Evolutionary conservation across 805 yeast species (phyloP).

Genomic region (Candida multigemmis): DNA sequence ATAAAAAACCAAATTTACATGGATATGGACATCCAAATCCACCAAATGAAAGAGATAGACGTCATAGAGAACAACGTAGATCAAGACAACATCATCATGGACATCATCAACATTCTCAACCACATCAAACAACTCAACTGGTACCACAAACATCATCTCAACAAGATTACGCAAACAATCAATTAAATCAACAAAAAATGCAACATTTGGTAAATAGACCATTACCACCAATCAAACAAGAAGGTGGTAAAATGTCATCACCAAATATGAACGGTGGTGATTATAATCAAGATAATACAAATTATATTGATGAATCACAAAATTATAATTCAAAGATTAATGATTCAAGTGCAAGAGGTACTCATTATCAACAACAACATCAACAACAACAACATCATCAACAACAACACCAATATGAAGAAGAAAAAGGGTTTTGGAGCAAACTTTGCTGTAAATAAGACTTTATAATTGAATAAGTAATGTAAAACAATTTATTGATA

Average conservation of each 20-base stretch:
- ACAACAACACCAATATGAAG: slow-evolving; percentile 27
- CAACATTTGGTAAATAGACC: slow-evolving; percentile 41
- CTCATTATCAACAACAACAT: no score
- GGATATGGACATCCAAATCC: slow-evolving; percentile 97
- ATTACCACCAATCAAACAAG: slow-evolving; percentile 39
- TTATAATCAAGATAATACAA: slow-evolving; percentile 13
- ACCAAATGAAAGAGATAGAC: slow-evolving; percentile 36
- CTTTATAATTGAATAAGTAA: not conserved
- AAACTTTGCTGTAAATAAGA: slow-evolving; percentile 32
- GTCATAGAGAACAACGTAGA: slow-evolving; percentile 38
- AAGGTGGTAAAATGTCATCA: slow-evolving; percentile 7
- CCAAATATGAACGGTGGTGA: slow-evolving; percentile 4
- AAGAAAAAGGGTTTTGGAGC: slow-evolving; percentile 32
- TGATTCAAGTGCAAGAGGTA: slow-evolving; percentile 4
- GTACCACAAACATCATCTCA: slow-evolving; percentile 5
- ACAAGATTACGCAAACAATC: slow-evolving; percentile 12
- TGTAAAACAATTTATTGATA: slow-evolving; percentile 2
- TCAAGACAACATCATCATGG: slow-evolving; percentile 26
- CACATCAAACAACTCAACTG: slow-evolving; percentile 3
- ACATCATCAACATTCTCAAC: slow-evolving; percentile 12
- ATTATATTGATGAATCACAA: slow-evolving; percentile 4
- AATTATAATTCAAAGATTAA: slow-evolving; percentile 4
- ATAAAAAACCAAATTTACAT: slow-evolving; percentile 88
- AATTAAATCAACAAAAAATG: slow-evolving; percentile 39
- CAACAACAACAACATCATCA: slow-evolving; percentile 26